Evolutionary conservation across 208 protist species (phyloP), one percentile per base, ranked within the genome.

Genomic region (Borovskyia barvae): DNA sequence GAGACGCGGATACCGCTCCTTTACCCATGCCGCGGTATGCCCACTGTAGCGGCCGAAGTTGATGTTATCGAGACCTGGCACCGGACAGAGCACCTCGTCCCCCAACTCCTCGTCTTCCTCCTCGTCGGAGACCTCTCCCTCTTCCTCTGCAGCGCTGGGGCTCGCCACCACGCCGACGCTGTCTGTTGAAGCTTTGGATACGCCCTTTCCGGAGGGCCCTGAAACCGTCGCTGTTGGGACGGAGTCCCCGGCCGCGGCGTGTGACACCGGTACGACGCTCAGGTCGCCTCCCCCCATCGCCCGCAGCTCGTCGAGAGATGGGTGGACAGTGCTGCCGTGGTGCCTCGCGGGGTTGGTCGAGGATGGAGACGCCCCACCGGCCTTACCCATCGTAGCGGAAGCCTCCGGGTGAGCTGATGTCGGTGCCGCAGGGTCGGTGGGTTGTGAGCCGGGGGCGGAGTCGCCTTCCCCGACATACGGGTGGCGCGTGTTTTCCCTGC

Each of bases 41-140:
- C 85, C 88, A 50, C 78, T 80, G 59, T 92, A 87, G 42, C 80
- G 80, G 20, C 88, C 88, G 50, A 79, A 92, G 70, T 94, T 94
- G 46, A 92, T 92, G 57, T 84, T 82, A 53, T 94, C 88, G 20
- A 94, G 77, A 1, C 84, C 84, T 2, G 84, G 84, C 20, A 90
- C 72, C 6, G 82, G 80, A 51, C 85, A 92, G 14, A 94, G 56
- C 24, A 94, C 66, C 55, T 94, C 87, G 22, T 86, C 73, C n/a
- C 53, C 56, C 19, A 55, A 42, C 20, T 91, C 76, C 12, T 82
- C 75, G 6, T 80, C 66, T 2, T 73, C 45, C 14, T 75, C 25
- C 26, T 46, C n/a, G 11, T 40, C 7, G n/a, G n/a, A n/a, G n/a
- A n/a, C n/a, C n/a, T n/a, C n/a, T 28, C 22, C 22, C 37, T 50